Conservation (phyloP, 768 basidiomycete genomes). For the Amanita polypyramis region DNA sequence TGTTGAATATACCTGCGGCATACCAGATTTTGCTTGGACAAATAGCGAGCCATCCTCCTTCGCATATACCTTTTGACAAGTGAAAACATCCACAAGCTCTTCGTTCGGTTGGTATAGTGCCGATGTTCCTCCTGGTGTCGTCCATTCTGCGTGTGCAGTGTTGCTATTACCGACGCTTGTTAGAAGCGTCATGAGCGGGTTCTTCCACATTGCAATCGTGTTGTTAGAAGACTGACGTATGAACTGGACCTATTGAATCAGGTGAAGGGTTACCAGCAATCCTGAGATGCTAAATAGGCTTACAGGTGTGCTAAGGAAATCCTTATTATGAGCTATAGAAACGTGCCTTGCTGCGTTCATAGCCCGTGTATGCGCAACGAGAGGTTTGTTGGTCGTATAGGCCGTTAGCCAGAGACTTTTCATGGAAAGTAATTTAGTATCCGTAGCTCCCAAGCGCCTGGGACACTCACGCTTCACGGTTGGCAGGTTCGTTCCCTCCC, state of each 20-base stretch:
- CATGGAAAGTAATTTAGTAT: neutral
- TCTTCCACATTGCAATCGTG: slow-evolving; percentile 40
- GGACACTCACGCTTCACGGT: slow-evolving; percentile 43
- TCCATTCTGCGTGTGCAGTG: slow-evolving; percentile 27
- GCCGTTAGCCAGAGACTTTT: slow-evolving; percentile 51
- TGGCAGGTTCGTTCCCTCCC: slow-evolving; percentile 47
- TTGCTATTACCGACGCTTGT: slow-evolving; percentile 39
- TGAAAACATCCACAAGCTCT: slow-evolving; percentile 41
- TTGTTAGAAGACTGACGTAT: slow-evolving; percentile 26
- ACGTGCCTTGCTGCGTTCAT: slow-evolving; percentile 46
- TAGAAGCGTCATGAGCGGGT: slow-evolving; percentile 44
- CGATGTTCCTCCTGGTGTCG: slow-evolving; percentile 20
- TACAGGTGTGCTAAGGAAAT: slow-evolving; percentile 39
- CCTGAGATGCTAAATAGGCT: slow-evolving; percentile 7
- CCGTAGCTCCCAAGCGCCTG: neutral
- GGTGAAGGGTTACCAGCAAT: neutral
- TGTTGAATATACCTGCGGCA: slow-evolving; percentile 27
- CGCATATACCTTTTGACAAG: slow-evolving; percentile 29
- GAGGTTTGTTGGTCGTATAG: slow-evolving; percentile 38
- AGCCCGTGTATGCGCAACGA: slow-evolving; percentile 32
- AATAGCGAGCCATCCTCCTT: slow-evolving; percentile 30
- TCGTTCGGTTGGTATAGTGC: slow-evolving; percentile 29
- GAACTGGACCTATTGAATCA: slow-evolving; percentile 31
- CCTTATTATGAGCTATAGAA: slow-evolving; percentile 30
- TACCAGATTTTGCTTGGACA: slow-evolving; percentile 28